Percentiles rank a stretch among this genome's conserved stretches.
phyloP scores from a whole-genome alignment of 345 rosid species.

The Boechera retrofracta region DNA sequence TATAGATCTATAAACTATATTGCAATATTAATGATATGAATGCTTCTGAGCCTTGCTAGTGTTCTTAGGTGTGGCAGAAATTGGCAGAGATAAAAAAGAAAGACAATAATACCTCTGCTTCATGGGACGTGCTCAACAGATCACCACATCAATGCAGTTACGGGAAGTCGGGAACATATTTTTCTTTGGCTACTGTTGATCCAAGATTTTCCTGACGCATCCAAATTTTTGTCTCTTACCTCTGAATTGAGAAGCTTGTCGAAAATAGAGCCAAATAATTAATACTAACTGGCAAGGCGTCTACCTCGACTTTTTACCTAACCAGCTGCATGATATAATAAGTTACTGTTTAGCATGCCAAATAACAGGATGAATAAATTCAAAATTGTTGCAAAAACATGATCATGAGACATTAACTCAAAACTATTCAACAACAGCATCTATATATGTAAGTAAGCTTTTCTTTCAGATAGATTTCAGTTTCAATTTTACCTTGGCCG shows the following conservation, averaged over 20 bases:
- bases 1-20: background rate
- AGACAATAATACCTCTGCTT: conserved; percentile 53
- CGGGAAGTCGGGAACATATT: conserved; percentile 19
- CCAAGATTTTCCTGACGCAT: conserved; percentile 57
- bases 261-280: conserved; percentile 13
- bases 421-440: background rate
- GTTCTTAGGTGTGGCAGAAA: background rate
- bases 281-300: conserved; percentile 52
- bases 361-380: background rate
- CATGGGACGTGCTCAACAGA: conserved; percentile 55
- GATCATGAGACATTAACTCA: conserved; percentile 4
- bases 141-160: conserved; percentile 77
- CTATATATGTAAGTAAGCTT: conserved; percentile 52
- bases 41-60: background rate
- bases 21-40: too few relatives aligned
- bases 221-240: conserved; percentile 24
- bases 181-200: conserved; percentile 42
- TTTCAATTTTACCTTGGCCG: conserved; percentile 54
- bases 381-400: background rate
- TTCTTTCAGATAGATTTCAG: conserved; percentile 50
- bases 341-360: conserved; percentile 8
- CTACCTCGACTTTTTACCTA: conserved; percentile 65
- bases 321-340: conserved; percentile 39
- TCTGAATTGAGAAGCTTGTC: conserved; percentile 30
- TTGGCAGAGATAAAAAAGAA: background rate